phyloP scores from a whole-genome alignment of 371 early-diverging fungal genomes.

The Capillidium rhysosporum region DNA sequence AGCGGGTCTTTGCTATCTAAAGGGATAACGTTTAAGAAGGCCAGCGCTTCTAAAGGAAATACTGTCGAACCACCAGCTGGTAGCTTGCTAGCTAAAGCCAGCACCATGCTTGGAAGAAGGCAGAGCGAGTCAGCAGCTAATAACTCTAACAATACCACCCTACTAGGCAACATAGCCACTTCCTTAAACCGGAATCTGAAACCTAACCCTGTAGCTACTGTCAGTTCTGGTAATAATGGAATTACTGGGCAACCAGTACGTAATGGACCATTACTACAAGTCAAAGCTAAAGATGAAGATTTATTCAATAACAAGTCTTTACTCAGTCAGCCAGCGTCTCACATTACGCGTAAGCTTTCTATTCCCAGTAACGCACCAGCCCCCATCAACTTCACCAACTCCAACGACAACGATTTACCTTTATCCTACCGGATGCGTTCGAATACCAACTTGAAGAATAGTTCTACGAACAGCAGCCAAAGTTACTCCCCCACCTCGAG shows the following conservation, averaged over 20 bases:
- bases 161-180: background rate
- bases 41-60: too few relatives aligned
- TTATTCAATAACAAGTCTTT: background rate
- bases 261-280: background rate
- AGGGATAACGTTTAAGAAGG: background rate
- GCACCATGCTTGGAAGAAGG: too few relatives aligned
- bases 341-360: background rate
- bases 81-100: too few relatives aligned
- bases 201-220: background rate
- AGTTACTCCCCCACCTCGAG: too few relatives aligned
- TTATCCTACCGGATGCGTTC: too few relatives aligned
- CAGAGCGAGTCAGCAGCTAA: background rate
- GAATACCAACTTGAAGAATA: too few relatives aligned
- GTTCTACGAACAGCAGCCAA: too few relatives aligned
- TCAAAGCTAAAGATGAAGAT: slow-evolving; percentile 1
- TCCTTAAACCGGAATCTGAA: background rate
- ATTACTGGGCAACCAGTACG: background rate
- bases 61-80: too few relatives aligned
- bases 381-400: too few relatives aligned
- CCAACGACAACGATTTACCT: too few relatives aligned
- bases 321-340: background rate
- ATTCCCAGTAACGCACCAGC: too few relatives aligned
- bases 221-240: too few relatives aligned
- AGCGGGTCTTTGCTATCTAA: slow-evolving; percentile 1
- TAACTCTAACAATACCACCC: background rate